phyloP scores from a whole-genome alignment of 2,329 filamentous ascomycete species.

The Hypoxylon sp. region DNA sequence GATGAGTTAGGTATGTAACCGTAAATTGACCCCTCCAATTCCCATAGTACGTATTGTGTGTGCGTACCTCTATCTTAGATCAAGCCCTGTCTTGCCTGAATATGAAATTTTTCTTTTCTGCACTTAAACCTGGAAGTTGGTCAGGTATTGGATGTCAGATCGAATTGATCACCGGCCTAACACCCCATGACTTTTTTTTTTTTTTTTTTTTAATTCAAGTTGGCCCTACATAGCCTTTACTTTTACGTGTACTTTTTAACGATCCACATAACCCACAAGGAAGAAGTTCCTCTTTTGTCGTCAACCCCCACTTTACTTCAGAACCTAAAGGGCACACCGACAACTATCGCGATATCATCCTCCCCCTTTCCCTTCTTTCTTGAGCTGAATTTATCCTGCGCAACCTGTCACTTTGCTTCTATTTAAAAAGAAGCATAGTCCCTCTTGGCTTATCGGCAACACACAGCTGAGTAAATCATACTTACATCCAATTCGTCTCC shows the following conservation, averaged over 20 bases:
- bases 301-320: constrained; percentile 31
- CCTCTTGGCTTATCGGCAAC: constrained; percentile 25
- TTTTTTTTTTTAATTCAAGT: constrained; percentile 12
- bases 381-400: constrained; percentile 29
- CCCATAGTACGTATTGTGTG: not conserved
- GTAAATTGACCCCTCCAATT: constrained; percentile 1
- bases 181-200: constrained; percentile 30
- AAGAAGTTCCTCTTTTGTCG: constrained; percentile 39
- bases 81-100: constrained; percentile 20
- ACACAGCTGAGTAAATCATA: constrained; percentile 20
- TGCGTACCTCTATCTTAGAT: not conserved
- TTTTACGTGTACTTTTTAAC: constrained; percentile 28
- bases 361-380: constrained; percentile 28
- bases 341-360: constrained; percentile 46
- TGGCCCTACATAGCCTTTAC: constrained; percentile 16
- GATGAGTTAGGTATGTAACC: not conserved
- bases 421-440: constrained; percentile 27
- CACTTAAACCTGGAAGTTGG: constrained; percentile 15
- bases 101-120: constrained; percentile 21
- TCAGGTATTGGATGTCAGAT: constrained; percentile 30
- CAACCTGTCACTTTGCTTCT: constrained; percentile 1
- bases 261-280: constrained; percentile 38
- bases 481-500: constrained; percentile 13
- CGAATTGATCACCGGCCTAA: constrained; percentile 33
- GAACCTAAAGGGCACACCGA: constrained; percentile 45